phyloP scores from a whole-genome alignment of 257 asterid genomes.

The Euphrasia confusa region DNA sequence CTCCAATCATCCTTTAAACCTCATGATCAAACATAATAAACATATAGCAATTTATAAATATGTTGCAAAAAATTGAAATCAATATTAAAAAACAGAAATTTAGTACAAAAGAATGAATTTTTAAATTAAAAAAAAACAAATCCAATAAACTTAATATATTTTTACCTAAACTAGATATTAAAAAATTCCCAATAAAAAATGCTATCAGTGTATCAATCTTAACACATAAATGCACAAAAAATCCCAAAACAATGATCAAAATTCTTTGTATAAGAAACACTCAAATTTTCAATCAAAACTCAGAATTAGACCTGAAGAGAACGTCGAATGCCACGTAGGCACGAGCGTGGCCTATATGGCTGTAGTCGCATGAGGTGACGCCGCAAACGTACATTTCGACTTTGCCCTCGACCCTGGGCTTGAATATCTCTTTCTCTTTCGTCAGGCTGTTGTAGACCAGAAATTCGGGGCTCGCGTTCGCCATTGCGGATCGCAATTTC shows the following conservation, averaged over 20 bases:
- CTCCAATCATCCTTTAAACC: not conserved
- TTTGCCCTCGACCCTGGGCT: slow-evolving; percentile 52
- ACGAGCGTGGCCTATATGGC: slow-evolving; percentile 93
- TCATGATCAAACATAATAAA: not conserved
- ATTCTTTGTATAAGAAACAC: not conserved
- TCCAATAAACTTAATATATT: no score
- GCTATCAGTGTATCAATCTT: no score
- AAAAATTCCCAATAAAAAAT: no score
- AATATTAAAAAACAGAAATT: not conserved
- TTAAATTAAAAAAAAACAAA: no score
- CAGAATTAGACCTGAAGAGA: slow-evolving; percentile 50
- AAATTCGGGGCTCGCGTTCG: slow-evolving; percentile 32
- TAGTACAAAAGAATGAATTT: no score
- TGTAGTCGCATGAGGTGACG: slow-evolving; percentile 73
- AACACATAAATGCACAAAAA: not conserved
- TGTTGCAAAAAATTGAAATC: not conserved
- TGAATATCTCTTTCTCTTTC: slow-evolving; percentile 64
- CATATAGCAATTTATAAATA: not conserved
- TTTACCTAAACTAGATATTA: no score
- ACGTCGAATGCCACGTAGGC: slow-evolving; percentile 83
- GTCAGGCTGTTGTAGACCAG: slow-evolving; percentile 58
- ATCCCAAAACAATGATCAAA: not conserved
- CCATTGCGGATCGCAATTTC: slow-evolving; percentile 22
- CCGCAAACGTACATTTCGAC: slow-evolving; percentile 83
- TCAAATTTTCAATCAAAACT: not conserved